Percentiles rank a stretch among this genome's conserved stretches.
Conservation (phyloP, 345 rosid genomes). For the Sapria himalayana region DNA sequence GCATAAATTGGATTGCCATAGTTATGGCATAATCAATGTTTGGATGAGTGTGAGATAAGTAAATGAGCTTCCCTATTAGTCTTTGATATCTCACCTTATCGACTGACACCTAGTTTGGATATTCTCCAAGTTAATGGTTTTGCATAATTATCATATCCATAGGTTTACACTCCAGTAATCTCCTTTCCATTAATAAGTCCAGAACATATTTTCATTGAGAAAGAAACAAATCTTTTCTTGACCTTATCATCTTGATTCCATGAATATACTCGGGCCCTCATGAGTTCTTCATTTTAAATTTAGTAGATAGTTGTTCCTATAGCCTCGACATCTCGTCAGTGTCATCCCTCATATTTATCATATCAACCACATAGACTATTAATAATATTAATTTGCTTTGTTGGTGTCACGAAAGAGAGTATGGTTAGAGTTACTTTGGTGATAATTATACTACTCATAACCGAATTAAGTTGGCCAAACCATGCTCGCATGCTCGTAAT, state of each 20-base stretch:
- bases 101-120: neutral
- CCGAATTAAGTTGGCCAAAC: no score
- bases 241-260: neutral
- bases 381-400: neutral
- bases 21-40: neutral
- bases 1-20: neutral
- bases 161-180: slow-evolving; percentile 1
- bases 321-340: neutral
- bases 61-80: neutral
- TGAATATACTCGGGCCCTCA: neutral
- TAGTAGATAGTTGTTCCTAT: no score
- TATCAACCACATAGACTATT: neutral
- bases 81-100: neutral
- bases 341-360: neutral
- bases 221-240: slow-evolving; percentile 1
- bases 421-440: no score
- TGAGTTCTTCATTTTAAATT: neutral
- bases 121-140: slow-evolving; percentile 1
- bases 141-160: neutral
- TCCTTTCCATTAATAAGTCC: neutral
- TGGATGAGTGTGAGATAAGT: neutral
- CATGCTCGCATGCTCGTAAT: no score
- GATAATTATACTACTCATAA: no score
- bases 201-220: slow-evolving; percentile 1
- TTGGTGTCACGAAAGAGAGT: slow-evolving; percentile 3